Conservation (phyloP, 768 basidiomycete species). For the Podaxis sp. region DNA sequence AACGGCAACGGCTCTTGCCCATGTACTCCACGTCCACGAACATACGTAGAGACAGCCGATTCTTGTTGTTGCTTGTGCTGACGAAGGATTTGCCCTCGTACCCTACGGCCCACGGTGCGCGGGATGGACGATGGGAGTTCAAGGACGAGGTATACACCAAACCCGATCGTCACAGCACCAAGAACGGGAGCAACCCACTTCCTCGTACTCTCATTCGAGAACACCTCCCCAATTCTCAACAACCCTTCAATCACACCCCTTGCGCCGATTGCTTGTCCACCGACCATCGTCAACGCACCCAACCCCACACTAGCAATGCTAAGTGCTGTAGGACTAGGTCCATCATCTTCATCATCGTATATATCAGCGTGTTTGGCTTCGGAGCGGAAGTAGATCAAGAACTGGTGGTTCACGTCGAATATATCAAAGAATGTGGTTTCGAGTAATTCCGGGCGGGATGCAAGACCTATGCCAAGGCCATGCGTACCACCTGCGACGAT, state of each 20-base stretch:
- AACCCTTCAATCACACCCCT: conserved; percentile 75
- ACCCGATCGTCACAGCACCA: conserved; percentile 69
- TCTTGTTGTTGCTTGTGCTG: background rate
- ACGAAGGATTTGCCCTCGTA: conserved; percentile 58
- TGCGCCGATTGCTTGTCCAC: conserved; percentile 75
- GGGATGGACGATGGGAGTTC: conserved; percentile 90
- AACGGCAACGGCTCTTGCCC: conserved; percentile 52
- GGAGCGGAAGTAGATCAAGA: conserved; percentile 65
- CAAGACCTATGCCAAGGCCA: conserved; percentile 81
- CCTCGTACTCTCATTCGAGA: conserved; percentile 75
- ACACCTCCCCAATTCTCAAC: conserved; percentile 69
- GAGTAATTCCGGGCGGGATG: conserved; percentile 69
- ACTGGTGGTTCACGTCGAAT: conserved; percentile 80
- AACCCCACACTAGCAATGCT: conserved; percentile 73
- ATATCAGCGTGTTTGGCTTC: conserved; percentile 8
- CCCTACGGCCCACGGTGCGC: conserved; percentile 80
- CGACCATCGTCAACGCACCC: conserved; percentile 86
- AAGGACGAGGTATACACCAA: conserved; percentile 75
- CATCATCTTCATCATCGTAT: conserved; percentile 25
- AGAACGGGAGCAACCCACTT: conserved; percentile 87
- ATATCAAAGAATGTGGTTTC: conserved; percentile 82
- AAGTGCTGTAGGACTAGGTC: conserved; percentile 53
- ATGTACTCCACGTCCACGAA: conserved; percentile 29
- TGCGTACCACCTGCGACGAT: conserved; percentile 74
- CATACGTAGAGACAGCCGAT: background rate